Conservation (phyloP, 495 filamentous ascomycete genomes). For the Penicillium subrubescens region DNA sequence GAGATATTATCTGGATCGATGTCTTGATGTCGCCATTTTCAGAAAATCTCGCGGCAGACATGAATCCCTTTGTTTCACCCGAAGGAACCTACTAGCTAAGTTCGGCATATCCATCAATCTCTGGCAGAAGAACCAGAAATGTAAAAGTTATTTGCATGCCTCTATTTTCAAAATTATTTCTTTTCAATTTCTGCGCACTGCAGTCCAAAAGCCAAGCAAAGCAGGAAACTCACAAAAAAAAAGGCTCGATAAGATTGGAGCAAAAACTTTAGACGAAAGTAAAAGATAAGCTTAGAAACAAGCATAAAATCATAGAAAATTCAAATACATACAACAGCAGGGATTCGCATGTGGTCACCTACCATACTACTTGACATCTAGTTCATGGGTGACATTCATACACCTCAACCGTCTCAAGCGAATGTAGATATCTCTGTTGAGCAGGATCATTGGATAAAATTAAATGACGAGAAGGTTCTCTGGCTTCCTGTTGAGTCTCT, state of each 20-base stretch:
- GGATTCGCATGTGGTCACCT: not conserved
- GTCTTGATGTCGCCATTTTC: slow-evolving; percentile 8
- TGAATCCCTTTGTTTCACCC: not conserved
- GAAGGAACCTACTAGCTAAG: too few relatives aligned
- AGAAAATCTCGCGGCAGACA: slow-evolving; percentile 3
- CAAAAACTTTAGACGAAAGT: too few relatives aligned
- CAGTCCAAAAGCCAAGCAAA: too few relatives aligned
- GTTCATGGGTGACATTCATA: not conserved
- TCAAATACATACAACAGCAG: not conserved
- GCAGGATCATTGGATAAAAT: not conserved
- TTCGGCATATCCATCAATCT: too few relatives aligned
- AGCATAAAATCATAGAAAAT: too few relatives aligned
- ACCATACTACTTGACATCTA: not conserved
- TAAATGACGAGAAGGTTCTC: not conserved
- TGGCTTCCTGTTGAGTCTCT: not conserved
- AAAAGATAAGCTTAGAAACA: too few relatives aligned
- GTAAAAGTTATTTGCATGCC: too few relatives aligned
- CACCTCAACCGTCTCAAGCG: not conserved
- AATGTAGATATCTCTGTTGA: not conserved
- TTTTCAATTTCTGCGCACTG: too few relatives aligned
- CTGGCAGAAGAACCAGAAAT: too few relatives aligned
- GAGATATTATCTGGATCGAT: slow-evolving; percentile 10
- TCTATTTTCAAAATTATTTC: too few relatives aligned
- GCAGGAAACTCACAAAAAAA: not conserved
- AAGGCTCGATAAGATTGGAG: not conserved